These are phyloP conservation scores for Allium cepa DNA, from an alignment of 106 monocot genomes.

Conservation along the genomic window DNA sequence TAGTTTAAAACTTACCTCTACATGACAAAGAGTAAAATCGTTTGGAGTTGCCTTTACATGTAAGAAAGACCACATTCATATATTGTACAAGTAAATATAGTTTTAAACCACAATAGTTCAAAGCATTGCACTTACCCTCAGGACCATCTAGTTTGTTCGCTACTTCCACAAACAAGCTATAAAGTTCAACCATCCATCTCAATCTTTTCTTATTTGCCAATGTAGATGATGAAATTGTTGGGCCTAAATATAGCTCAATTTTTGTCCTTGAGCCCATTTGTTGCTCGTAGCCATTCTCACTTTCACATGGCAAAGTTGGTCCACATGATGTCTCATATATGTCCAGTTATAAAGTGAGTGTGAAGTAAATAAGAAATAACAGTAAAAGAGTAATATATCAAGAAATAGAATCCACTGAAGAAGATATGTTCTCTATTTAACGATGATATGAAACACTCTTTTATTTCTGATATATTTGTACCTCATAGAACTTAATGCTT, in stretches of 20 bases:
- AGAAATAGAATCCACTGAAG: too few species aligned
- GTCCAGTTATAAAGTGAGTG: constrained; percentile 52
- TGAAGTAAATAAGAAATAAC: not conserved
- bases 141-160: constrained; percentile 82
- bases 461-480: too few species aligned
- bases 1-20: too few species aligned
- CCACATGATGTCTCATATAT: constrained; percentile 55
- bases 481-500: too few species aligned
- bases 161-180: constrained; percentile 81
- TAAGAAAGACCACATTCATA: constrained; percentile 1
- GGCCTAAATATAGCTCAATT: constrained; percentile 23
- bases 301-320: constrained; percentile 13
- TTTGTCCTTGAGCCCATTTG: constrained; percentile 11
- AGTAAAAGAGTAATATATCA: too few species aligned
- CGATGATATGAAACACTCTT: too few species aligned
- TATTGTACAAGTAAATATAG: too few species aligned
- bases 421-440: too few species aligned
- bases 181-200: constrained; percentile 87
- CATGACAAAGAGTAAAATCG: constrained; percentile 83
- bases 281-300: constrained; percentile 16
- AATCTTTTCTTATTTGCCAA: constrained; percentile 61
- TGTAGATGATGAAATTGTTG: constrained; percentile 18
- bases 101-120: too few species aligned
- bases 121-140: constrained; percentile 63
- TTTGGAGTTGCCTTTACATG: constrained; percentile 93